Base-by-base conservation (phyloP, 345 rosid species). In the Citrus australasica region DNA sequence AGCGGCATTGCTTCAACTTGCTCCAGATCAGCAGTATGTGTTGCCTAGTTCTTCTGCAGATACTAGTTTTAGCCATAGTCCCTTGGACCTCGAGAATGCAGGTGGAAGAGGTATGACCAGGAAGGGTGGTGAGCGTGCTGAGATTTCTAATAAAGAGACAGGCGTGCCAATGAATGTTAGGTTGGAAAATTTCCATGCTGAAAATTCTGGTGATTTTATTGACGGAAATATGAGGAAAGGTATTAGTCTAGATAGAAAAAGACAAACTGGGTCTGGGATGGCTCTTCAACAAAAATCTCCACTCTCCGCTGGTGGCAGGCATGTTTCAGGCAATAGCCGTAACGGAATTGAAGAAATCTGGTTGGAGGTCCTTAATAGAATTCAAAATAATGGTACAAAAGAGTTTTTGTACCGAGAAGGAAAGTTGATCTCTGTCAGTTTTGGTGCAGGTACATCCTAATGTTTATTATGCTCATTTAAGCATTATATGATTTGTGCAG, bases 1-100 rank as follows among this genome's bases (percentile, higher is more conserved):
- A 7, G 99, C 98, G 71, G 96, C 99, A 76, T 79, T 97, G 86
- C 97, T 97, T 73, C 99, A 94, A 69, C 97, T 97, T 79, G 99
- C 98, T 84, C 99, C 98, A 48, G 99, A 97, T 84, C 97, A 91
- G 76, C 98, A 90, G 75, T 92, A 94, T 79, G 74, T 90, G 81
- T 78, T 90, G 37, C 92, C 92, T 55, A 82, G 77, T 80, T 89
- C 91, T 27, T 90, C 98, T 21, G 83, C 91, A 33, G 93, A 88
- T 74, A 79, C 89, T 61, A 90, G 97, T 85, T 87, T 90, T 59
- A 86, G 84, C 79, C 91, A 84, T 63, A 91, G 91, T 79, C 90
- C 93, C 38, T 73, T 77, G 56, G 77, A 80, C 60, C 59, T 21
- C 33, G 78, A 84, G 69, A 72, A 81, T 77, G 33, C 40, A 9